Conservation (phyloP, 768 basidiomycete genomes). For the Lenzites betulinus region DNA sequence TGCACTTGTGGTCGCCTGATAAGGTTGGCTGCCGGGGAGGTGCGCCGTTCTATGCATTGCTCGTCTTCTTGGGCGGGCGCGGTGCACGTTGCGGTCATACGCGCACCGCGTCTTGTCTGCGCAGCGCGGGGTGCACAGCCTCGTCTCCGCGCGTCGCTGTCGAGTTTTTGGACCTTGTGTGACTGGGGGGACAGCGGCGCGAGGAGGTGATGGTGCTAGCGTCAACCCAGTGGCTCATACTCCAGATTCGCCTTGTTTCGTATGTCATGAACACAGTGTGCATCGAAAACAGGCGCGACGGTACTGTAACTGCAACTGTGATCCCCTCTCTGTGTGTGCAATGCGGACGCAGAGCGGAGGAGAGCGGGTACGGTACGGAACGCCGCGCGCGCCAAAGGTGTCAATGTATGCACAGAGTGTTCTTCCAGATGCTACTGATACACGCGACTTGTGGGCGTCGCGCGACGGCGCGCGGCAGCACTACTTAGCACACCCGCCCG, state of each 20-base stretch:
- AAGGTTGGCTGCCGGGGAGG: neutral
- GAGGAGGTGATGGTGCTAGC: no score
- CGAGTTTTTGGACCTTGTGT: neutral
- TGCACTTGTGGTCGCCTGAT: slow-evolving; percentile 6
- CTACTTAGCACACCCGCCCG: neutral
- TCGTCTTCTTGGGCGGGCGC: neutral
- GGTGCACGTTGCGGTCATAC: neutral
- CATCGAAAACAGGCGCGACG: no score
- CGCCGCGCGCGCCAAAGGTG: no score
- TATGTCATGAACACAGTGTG: no score
- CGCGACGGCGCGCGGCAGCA: neutral
- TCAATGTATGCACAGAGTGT: neutral
- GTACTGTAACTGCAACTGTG: neutral
- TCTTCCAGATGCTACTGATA: slow-evolving; percentile 1
- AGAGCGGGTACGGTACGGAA: neutral
- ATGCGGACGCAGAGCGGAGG: slow-evolving; percentile 2
- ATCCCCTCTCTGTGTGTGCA: neutral
- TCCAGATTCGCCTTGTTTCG: no score
- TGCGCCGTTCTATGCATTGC: neutral
- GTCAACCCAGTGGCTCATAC: no score
- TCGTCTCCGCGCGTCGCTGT: slow-evolving; percentile 4
- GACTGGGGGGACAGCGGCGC: no score
- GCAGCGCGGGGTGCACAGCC: neutral
- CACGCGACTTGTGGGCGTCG: slow-evolving; percentile 15
- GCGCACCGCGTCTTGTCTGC: neutral